Evolutionary conservation across 495 filamentous ascomycete species (phyloP).

Genomic region (Tuber brumale): DNA sequence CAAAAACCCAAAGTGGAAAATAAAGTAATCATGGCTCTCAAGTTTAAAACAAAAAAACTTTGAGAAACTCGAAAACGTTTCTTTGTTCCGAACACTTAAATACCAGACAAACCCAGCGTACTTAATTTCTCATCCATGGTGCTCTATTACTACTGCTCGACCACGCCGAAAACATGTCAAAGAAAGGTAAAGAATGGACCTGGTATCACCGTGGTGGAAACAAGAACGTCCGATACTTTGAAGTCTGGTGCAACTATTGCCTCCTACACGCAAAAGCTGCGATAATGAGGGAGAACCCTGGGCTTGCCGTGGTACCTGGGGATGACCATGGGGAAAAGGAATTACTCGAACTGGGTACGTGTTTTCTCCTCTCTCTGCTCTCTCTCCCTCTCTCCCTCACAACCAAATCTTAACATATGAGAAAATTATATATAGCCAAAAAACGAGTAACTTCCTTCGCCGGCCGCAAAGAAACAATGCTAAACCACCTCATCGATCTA

Average conservation of each 20-base stretch:
- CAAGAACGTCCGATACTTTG: not conserved
- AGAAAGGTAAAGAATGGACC: not conserved
- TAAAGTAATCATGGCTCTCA: not conserved
- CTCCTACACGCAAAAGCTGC: not conserved
- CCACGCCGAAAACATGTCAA: not conserved
- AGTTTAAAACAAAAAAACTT: not conserved
- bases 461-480: not conserved
- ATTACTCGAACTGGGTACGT: not conserved
- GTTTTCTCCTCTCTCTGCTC: not conserved
- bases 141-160: not conserved
- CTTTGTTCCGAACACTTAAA: not conserved
- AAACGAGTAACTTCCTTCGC: constrained; percentile 1
- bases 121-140: not conserved
- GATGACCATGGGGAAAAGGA: not conserved
- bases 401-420: not conserved
- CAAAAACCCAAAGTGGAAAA: not conserved
- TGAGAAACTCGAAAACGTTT: not conserved
- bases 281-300: constrained; percentile 1
- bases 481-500: constrained; percentile 2
- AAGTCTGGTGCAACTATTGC: constrained; percentile 3
- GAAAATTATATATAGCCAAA: not conserved
- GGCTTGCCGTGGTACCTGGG: not conserved
- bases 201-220: not conserved
- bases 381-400: not conserved
- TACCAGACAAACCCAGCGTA: not conserved